phyloP scores from a whole-genome alignment of 1,139 yeast species.

The Kazachstania sp. region DNA sequence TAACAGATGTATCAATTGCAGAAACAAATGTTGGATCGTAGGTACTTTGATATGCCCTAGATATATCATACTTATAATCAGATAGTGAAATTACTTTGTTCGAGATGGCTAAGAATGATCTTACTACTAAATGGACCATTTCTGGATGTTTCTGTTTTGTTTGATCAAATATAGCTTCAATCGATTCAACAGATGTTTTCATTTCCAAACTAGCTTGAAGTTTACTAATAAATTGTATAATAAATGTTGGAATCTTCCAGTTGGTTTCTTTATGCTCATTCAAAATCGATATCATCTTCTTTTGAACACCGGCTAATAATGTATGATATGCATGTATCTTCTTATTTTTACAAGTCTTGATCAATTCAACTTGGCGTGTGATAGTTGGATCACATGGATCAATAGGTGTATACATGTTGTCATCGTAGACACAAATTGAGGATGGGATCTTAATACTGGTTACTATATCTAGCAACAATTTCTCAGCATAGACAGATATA shows the following conservation, averaged over 20 bases:
- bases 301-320: constrained; percentile 39
- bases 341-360: constrained; percentile 49
- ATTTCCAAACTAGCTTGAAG: constrained; percentile 52
- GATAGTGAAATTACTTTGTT: constrained; percentile 48
- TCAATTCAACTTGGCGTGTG: constrained; percentile 47
- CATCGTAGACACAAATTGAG: constrained; percentile 47
- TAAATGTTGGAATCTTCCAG: constrained; percentile 62
- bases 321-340: constrained; percentile 42
- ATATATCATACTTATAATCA: constrained; percentile 44
- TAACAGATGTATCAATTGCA: constrained; percentile 37
- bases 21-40: constrained; percentile 36
- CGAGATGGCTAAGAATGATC: constrained; percentile 51
- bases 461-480: constrained; percentile 41
- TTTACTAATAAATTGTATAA: constrained; percentile 46
- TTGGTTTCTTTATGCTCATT: constrained; percentile 36
- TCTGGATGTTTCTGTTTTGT: constrained; percentile 68
- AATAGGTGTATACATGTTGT: constrained; percentile 36
- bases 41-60: constrained; percentile 38
- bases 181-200: constrained; percentile 37
- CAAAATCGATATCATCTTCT: constrained; percentile 32
- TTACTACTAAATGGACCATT: constrained; percentile 54
- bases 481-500: constrained; percentile 45
- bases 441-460: constrained; percentile 50
- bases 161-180: constrained; percentile 43
- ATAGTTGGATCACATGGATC: constrained; percentile 56